Conservation (phyloP, 768 basidiomycete genomes). For the Polyporus arcularius region DNA sequence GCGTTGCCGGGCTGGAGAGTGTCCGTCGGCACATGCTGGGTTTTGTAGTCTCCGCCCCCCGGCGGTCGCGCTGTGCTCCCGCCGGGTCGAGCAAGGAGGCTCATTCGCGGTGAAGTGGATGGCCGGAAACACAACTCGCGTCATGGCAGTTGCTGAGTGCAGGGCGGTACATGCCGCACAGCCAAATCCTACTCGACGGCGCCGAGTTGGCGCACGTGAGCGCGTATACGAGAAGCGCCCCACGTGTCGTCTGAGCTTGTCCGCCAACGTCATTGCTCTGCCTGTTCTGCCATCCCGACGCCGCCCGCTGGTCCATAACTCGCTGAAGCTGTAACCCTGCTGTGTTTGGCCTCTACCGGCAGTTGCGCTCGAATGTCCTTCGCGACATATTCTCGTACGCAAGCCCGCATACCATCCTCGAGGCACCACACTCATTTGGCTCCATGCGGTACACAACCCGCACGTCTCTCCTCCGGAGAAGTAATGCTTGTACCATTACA, state of each 20-base stretch:
- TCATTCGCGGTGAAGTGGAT: constrained; percentile 12
- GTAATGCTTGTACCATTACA: background rate
- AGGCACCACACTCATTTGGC: background rate
- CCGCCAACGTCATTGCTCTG: constrained; percentile 15
- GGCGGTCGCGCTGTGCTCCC: constrained; percentile 14
- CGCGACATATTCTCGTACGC: background rate
- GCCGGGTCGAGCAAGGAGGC: constrained; percentile 9
- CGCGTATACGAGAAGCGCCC: constrained; percentile 12
- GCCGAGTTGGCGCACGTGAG: constrained; percentile 19
- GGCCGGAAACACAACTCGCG: constrained; percentile 18
- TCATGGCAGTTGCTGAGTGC: constrained; percentile 22
- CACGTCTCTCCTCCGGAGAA: background rate
- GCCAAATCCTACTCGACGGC: constrained; percentile 6
- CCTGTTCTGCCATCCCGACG: constrained; percentile 6
- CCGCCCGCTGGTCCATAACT: constrained; percentile 3
- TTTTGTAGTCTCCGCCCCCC: constrained; percentile 21
- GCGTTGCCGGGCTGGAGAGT: constrained; percentile 1
- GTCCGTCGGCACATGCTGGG: constrained; percentile 15
- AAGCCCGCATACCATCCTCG: background rate
- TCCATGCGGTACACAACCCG: background rate
- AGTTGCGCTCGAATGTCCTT: background rate
- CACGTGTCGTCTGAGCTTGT: background rate
- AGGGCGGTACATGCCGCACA: constrained; percentile 21
- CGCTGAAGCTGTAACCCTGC: constrained; percentile 16
- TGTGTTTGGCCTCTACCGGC: background rate